Conservation (phyloP, 2,329 filamentous ascomycete species). For the Alternaria incomplexa region DNA sequence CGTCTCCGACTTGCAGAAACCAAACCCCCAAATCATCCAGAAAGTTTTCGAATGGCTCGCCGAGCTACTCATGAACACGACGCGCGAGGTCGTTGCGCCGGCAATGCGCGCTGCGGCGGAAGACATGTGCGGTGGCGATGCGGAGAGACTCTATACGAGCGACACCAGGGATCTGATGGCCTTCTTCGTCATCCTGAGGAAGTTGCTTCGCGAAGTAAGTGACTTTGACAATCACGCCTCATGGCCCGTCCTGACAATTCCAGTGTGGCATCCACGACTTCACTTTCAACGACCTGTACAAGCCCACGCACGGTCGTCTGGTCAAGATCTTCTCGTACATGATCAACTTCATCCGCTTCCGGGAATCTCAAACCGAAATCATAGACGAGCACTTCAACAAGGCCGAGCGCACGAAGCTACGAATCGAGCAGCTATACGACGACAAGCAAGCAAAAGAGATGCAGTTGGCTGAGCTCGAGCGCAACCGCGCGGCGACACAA, state of each 20-base stretch:
- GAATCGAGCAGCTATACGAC: slow-evolving; percentile 83
- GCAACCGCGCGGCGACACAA: slow-evolving; percentile 81
- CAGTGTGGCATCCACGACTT: slow-evolving; percentile 93
- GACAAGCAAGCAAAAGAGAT: slow-evolving; percentile 88
- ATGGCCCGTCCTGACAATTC: slow-evolving; percentile 12
- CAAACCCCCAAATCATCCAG: slow-evolving; percentile 92
- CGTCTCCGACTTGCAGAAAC: slow-evolving; percentile 86
- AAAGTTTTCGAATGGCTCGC: slow-evolving; percentile 99
- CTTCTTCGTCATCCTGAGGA: slow-evolving; percentile 85
- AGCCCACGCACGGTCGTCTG: slow-evolving; percentile 86
- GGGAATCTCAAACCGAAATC: slow-evolving; percentile 85
- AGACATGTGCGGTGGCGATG: slow-evolving; percentile 81
- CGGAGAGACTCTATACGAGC: slow-evolving; percentile 76
- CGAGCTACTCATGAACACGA: slow-evolving; percentile 90
- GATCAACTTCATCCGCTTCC: slow-evolving; percentile 98
- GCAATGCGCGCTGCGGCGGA: slow-evolving; percentile 93
- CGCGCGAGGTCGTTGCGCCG: slow-evolving; percentile 89
- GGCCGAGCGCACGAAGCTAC: slow-evolving; percentile 80
- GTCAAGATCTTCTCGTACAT: slow-evolving; percentile 97
- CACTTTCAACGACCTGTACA: slow-evolving; percentile 88
- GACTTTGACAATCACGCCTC: background rate
- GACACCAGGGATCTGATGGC: slow-evolving; percentile 96
- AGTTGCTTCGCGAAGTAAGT: slow-evolving; percentile 71
- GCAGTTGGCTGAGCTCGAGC: slow-evolving; percentile 79
- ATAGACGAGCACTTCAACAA: slow-evolving; percentile 96